Base-by-base conservation (phyloP, 768 basidiomycete species). In the Auricularia sp. region DNA sequence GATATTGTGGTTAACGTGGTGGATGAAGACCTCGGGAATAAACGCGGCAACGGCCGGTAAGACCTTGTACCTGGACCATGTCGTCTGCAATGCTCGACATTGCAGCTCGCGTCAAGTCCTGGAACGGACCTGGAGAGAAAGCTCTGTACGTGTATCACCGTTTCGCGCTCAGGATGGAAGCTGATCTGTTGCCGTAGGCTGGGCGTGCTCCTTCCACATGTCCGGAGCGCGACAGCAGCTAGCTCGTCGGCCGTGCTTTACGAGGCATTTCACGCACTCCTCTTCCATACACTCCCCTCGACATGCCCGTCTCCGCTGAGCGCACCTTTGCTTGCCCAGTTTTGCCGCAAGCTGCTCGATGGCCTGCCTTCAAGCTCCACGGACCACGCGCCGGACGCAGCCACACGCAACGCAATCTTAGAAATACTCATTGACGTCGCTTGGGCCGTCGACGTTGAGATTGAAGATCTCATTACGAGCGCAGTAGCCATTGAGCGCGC, bases 391-490 rank as follows among this genome's bases (percentile, higher is more conserved):
- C 43, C 66, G 11, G 42, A 44, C 16, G 51, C 54, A 12, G 59
- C 51, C 61, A 21, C 60, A 39, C 11, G 54, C 62, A 35, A 44
- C 14, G 56, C 34, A 23, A 35, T 35, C 10, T 84, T 92, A 11
- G 90, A 91, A 68, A 73, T 84, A 58, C 76, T 93, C 2, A 81
- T 94, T 23, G 92, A 94, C 71, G 79, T 89, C 69, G 79, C 91
- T 56, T 94, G 92, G 92, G 82, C 90, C 21, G 73, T 90, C 56
- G 92, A 93, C 74, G 79, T 83, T 43, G 84, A 88, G 67, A 73
- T 93, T 65, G 91, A 93, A 64, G 90, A 91, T 69, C 73, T 85
- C 35, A 67, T 87, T 42, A 72, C 74, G 14, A 87, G 90, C 68
- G 79, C 80, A 56, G 84, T 83, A 72, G 65, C 71, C 35, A 54